These are phyloP conservation scores for Gnomoniopsis smithogilvyi DNA, from an alignment of 2,329 filamentous ascomycete genomes.

Conservation along the genomic window DNA sequence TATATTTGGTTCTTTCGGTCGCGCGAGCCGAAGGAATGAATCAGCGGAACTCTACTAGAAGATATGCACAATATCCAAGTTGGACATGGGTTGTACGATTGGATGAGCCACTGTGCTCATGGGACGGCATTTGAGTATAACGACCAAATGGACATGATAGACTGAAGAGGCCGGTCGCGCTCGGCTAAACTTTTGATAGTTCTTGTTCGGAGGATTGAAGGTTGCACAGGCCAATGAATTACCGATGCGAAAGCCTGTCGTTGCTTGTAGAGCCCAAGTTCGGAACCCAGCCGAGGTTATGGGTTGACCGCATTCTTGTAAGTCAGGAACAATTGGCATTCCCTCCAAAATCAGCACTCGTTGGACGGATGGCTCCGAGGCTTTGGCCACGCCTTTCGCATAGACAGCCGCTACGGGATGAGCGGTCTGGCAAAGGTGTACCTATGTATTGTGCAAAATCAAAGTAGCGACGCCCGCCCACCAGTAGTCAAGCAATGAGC, in stretches of 20 bases:
- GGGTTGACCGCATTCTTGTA: neutral
- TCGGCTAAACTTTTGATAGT: neutral
- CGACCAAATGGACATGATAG: neutral
- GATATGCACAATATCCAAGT: too few relatives aligned
- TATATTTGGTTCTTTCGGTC: neutral
- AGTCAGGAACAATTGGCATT: neutral
- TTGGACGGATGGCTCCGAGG: constrained; percentile 1
- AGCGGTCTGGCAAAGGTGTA: neutral
- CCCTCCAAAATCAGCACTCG: neutral
- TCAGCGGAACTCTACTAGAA: too few relatives aligned
- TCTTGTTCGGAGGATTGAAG: neutral
- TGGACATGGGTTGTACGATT: too few relatives aligned
- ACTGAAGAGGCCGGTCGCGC: neutral
- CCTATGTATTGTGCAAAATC: neutral
- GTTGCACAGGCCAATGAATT: neutral
- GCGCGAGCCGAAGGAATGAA: too few relatives aligned
- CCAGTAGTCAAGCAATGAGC: neutral
- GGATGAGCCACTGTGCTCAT: neutral
- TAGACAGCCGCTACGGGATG: neutral
- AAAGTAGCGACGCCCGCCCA: neutral
- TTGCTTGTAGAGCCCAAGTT: neutral
- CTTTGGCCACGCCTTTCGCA: too few relatives aligned
- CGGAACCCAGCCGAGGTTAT: neutral
- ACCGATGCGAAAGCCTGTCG: neutral
- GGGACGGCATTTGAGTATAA: neutral